phyloP scores from a whole-genome alignment of 1,284 basidiomycete genomes.

The Cryptococcus neoformans region DNA sequence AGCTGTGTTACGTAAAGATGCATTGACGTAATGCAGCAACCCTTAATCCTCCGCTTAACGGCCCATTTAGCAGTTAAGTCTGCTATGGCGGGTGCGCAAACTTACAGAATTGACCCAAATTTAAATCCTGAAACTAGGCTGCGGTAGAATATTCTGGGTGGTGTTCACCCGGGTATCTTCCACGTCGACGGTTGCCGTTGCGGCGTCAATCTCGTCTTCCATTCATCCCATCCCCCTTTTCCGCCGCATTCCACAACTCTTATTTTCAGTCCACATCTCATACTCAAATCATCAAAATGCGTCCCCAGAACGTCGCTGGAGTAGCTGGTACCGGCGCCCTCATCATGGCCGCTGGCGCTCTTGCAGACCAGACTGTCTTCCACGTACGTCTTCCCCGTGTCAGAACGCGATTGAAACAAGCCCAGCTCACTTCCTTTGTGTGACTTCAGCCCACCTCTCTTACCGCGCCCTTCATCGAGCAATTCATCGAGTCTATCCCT shows the following conservation, averaged over 20 bases:
- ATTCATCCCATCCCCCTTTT: constrained; percentile 3
- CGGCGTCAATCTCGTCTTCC: not conserved
- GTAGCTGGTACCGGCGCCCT: constrained; percentile 43
- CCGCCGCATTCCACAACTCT: too few species aligned
- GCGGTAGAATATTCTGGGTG: too few species aligned
- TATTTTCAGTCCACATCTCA: too few species aligned
- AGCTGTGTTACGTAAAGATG: not conserved
- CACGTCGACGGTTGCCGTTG: not conserved
- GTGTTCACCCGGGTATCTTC: not conserved
- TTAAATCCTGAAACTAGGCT: too few species aligned
- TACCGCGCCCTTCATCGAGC: constrained; percentile 94
- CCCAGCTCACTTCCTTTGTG: not conserved
- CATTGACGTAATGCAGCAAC: too few species aligned
- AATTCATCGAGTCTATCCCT: constrained; percentile 76
- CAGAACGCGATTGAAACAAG: not conserved
- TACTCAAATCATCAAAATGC: constrained; percentile 24
- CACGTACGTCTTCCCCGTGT: constrained; percentile 22
- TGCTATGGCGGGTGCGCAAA: too few species aligned
- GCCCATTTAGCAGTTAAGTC: too few species aligned
- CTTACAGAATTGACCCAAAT: too few species aligned
- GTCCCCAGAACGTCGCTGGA: constrained; percentile 41
- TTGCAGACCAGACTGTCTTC: constrained; percentile 37
- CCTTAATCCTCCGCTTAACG: too few species aligned
- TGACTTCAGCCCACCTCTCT: constrained; percentile 66
- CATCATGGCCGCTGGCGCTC: constrained; percentile 33